A percentile compares a stretch with the other conserved stretches of the same genome.
Conservation (phyloP, 2,329 filamentous ascomycete genomes). For the Neonectria ditissima region DNA sequence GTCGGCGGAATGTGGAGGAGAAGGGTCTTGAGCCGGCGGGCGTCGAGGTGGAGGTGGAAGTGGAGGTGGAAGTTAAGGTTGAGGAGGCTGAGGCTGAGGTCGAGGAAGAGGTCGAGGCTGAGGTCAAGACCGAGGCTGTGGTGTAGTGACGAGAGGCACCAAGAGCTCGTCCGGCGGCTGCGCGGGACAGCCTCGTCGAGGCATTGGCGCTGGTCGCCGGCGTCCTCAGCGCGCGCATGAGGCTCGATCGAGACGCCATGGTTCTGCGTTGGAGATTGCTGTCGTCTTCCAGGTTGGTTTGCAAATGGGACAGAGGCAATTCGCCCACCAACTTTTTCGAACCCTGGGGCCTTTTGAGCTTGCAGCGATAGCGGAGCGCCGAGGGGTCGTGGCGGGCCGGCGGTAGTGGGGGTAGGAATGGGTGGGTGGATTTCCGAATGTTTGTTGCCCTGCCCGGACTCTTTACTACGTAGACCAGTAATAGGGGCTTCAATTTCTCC, state of each 20-base stretch:
- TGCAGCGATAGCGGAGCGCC: slow-evolving; percentile 11
- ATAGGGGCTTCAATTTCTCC: too few species aligned
- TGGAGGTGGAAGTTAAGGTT: slow-evolving; percentile 10
- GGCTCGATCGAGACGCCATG: slow-evolving; percentile 44
- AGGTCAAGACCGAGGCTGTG: background rate
- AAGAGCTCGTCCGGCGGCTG: slow-evolving; percentile 14
- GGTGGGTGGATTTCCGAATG: slow-evolving; percentile 22
- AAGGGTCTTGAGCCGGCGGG: slow-evolving; percentile 39
- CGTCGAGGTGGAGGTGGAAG: slow-evolving; percentile 14
- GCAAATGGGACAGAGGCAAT: slow-evolving; percentile 14
- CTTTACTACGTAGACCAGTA: too few species aligned
- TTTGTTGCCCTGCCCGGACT: too few species aligned
- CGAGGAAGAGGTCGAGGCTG: slow-evolving; percentile 13
- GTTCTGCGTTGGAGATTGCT: slow-evolving; percentile 3
- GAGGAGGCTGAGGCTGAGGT: background rate
- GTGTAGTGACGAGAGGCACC: background rate
- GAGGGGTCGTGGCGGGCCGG: slow-evolving; percentile 10
- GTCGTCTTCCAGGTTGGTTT: slow-evolving; percentile 1
- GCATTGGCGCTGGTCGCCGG: slow-evolving; percentile 17
- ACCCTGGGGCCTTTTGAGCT: slow-evolving; percentile 22
- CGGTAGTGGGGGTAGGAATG: too few species aligned
- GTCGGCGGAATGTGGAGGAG: slow-evolving; percentile 47
- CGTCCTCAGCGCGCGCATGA: slow-evolving; percentile 43
- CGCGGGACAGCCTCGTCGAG: slow-evolving; percentile 21
- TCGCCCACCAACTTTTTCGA: slow-evolving; percentile 19